Evolutionary conservation across 192 early-diverging fungal species (phyloP).

Genomic region (Jimgerdemannia lactiflua): DNA sequence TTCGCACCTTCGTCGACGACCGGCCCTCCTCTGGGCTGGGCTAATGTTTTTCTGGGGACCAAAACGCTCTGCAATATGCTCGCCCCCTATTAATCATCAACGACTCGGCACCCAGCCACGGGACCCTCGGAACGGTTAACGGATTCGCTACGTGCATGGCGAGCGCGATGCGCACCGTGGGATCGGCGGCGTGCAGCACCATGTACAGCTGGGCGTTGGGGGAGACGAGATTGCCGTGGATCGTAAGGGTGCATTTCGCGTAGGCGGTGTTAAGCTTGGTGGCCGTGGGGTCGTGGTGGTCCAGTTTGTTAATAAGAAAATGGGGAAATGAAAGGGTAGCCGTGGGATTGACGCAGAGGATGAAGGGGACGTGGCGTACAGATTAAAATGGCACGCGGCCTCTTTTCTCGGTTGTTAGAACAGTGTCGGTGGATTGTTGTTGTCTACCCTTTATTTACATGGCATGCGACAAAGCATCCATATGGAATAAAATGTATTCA

Average conservation of each 20-base stretch:
- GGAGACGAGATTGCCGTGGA: background rate
- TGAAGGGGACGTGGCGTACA: background rate
- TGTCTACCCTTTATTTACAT: no score
- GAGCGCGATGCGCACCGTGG: slow-evolving; percentile 33
- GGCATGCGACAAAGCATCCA: no score
- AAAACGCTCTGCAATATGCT: slow-evolving; percentile 19
- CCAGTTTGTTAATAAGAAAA: background rate
- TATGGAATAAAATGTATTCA: no score
- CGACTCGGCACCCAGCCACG: slow-evolving; percentile 37
- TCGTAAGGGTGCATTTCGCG: background rate
- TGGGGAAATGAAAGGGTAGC: background rate
- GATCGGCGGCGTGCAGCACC: slow-evolving; percentile 47
- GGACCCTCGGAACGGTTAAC: slow-evolving; percentile 53
- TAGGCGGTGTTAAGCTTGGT: background rate
- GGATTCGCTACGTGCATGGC: slow-evolving; percentile 48
- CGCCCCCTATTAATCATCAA: slow-evolving; percentile 39
- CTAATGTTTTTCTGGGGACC: slow-evolving; percentile 9
- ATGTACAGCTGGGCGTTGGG: slow-evolving; percentile 20
- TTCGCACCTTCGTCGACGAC: slow-evolving; percentile 6
- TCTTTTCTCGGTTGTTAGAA: no score
- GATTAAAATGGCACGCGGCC: no score
- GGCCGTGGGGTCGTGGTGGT: background rate
- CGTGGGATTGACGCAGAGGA: background rate
- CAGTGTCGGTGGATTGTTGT: no score
- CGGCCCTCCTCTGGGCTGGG: slow-evolving; percentile 17